phyloP scores from a whole-genome alignment of 495 filamentous ascomycete species.

The Rusavskia elegans region DNA sequence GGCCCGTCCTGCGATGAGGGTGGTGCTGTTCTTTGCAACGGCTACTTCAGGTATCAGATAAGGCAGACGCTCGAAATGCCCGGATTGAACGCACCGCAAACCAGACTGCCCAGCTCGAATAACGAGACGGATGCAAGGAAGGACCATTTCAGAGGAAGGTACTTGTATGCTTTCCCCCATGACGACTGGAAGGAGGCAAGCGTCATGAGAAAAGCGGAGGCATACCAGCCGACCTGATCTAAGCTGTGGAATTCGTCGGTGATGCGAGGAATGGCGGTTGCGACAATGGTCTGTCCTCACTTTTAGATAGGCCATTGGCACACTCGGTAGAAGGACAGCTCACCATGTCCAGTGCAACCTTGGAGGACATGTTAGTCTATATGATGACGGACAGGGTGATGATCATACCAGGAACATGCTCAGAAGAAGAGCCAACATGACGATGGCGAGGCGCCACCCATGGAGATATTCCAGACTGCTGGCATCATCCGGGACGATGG shows the following conservation, averaged over 20 bases:
- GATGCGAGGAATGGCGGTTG: conserved; percentile 26
- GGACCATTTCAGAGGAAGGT: conserved; percentile 27
- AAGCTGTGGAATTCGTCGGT: conserved; percentile 24
- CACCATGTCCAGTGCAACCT: neutral
- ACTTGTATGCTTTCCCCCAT: conserved; percentile 33
- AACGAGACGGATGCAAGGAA: conserved; percentile 41
- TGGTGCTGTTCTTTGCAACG: conserved; percentile 8
- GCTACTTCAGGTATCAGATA: neutral
- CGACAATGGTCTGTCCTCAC: conserved; percentile 14
- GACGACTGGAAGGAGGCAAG: conserved; percentile 31
- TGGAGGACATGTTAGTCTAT: neutral
- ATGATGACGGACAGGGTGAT: neutral
- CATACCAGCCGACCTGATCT: conserved; percentile 28
- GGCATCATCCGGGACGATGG: too few relatives aligned
- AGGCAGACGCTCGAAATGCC: neutral
- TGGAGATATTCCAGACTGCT: neutral
- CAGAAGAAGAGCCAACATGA: neutral
- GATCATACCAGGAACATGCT: neutral
- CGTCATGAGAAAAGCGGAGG: conserved; percentile 11
- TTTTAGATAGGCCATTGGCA: too few relatives aligned
- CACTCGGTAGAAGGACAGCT: too few relatives aligned
- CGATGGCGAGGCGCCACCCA: neutral
- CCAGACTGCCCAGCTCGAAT: conserved; percentile 52
- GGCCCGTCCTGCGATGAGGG: conserved; percentile 18
- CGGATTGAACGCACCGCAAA: conserved; percentile 11